Evolutionary conservation across 2,329 filamentous ascomycete genomes (phyloP).

Genomic region (Stachybotrys chartarum): DNA sequence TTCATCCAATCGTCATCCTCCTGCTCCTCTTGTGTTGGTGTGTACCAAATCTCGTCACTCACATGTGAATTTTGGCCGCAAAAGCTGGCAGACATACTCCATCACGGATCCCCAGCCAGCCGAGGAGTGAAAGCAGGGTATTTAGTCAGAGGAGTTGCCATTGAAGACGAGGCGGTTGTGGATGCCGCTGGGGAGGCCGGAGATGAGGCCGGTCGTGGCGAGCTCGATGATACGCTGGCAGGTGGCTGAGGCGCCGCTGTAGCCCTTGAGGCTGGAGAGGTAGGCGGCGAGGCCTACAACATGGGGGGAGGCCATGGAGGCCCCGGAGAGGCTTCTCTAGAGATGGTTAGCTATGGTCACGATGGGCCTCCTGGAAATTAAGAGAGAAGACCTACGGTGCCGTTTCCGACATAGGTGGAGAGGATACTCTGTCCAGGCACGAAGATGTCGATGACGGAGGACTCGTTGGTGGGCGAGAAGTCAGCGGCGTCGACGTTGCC

Average conservation of each 20-base stretch:
- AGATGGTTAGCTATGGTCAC: background rate
- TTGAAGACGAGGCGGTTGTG: slow-evolving; percentile 69
- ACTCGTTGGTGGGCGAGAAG: slow-evolving; percentile 33
- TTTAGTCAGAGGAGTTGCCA: slow-evolving; percentile 14
- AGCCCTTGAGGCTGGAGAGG: slow-evolving; percentile 44
- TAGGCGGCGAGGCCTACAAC: slow-evolving; percentile 88
- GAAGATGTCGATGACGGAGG: slow-evolving; percentile 27
- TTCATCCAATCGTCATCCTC: too few relatives aligned
- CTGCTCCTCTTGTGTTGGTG: too few relatives aligned
- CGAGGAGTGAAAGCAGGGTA: too few relatives aligned
- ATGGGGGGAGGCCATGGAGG: slow-evolving; percentile 91
- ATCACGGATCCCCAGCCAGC: too few relatives aligned
- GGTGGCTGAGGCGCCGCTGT: slow-evolving; percentile 33
- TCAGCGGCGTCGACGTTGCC: slow-evolving; percentile 27
- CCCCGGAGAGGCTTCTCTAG: slow-evolving; percentile 67
- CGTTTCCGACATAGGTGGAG: slow-evolving; percentile 21
- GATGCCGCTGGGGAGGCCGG: slow-evolving; percentile 72
- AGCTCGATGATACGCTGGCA: slow-evolving; percentile 39
- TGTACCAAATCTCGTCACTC: too few relatives aligned
- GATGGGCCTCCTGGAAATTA: background rate
- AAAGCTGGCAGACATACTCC: too few relatives aligned
- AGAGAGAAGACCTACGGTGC: background rate
- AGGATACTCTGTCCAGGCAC: slow-evolving; percentile 29
- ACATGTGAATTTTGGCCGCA: too few relatives aligned
- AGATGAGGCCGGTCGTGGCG: slow-evolving; percentile 65